Conservation (phyloP, 2,329 filamentous ascomycete genomes). For the Cytospora piceae region DNA sequence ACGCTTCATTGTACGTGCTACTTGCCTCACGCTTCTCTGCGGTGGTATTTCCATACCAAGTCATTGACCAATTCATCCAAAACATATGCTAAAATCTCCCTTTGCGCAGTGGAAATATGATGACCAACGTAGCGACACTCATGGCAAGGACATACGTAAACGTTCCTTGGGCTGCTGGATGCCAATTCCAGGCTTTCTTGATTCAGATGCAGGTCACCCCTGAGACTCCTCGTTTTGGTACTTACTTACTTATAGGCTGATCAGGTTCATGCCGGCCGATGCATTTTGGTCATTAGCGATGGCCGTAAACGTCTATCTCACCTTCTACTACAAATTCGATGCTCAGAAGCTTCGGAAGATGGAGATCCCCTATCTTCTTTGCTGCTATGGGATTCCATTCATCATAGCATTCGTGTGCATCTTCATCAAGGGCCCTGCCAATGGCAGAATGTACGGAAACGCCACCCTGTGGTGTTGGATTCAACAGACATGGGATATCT, state of each 20-base stretch:
- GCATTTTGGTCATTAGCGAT: conserved; percentile 79
- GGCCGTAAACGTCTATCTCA: conserved; percentile 82
- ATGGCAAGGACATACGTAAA: conserved; percentile 67
- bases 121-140: conserved; percentile 76
- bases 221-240: background rate
- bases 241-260: background rate
- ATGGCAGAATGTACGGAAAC: conserved; percentile 70
- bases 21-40: too few species aligned
- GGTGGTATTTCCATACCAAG: background rate
- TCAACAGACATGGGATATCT: conserved; percentile 65
- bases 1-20: conserved; percentile 63
- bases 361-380: conserved; percentile 70
- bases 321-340: conserved; percentile 76
- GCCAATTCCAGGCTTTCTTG: conserved; percentile 76
- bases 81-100: conserved; percentile 1
- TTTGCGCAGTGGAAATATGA: conserved; percentile 64
- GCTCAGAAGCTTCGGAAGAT: conserved; percentile 65
- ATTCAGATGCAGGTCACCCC: conserved; percentile 74
- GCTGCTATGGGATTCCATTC: conserved; percentile 75
- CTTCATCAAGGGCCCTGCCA: conserved; percentile 57
- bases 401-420: conserved; percentile 70
- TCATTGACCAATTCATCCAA: background rate
- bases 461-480: conserved; percentile 86
- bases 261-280: conserved; percentile 79
- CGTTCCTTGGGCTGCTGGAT: conserved; percentile 53